A percentile compares a stretch with the other conserved stretches of the same genome.
Conservation (phyloP, 306 rosid genomes). For the Astragalus glycyphyllos region DNA sequence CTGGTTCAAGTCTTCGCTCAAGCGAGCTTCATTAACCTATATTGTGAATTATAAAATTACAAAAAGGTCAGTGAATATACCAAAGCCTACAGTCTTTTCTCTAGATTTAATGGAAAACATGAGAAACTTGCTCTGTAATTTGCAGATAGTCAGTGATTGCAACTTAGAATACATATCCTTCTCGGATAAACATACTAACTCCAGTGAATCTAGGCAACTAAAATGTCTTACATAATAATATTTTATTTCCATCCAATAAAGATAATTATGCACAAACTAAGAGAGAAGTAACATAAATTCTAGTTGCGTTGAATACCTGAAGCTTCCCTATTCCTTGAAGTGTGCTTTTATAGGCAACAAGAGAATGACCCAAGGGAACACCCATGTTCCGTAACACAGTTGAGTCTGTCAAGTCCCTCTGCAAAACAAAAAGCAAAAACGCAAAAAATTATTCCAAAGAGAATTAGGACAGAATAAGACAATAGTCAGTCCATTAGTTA, state of each 20-base stretch:
- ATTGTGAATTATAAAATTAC: slow-evolving; percentile 39
- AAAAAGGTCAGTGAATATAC: slow-evolving; percentile 5
- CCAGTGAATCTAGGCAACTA: slow-evolving; percentile 7
- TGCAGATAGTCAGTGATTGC: slow-evolving; percentile 31
- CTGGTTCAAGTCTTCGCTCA: slow-evolving; percentile 77
- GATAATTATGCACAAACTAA: slow-evolving; percentile 21
- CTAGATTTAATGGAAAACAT: slow-evolving; percentile 23
- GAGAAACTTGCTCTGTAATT: slow-evolving; percentile 5
- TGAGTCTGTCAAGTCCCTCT: slow-evolving; percentile 95
- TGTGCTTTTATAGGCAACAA: slow-evolving; percentile 84
- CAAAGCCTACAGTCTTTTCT: slow-evolving; percentile 6
- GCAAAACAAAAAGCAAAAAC: slow-evolving; percentile 28
- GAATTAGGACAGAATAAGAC: not conserved
- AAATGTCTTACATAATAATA: not conserved
- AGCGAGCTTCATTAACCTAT: slow-evolving; percentile 77
- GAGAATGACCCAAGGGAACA: slow-evolving; percentile 87
- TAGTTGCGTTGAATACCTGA: slow-evolving; percentile 61
- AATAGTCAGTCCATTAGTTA: not conserved
- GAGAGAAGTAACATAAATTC: slow-evolving; percentile 2
- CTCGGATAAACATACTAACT: slow-evolving; percentile 16
- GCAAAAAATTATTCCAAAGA: slow-evolving; percentile 23
- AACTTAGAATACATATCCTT: slow-evolving; percentile 20
- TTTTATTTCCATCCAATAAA: not conserved
- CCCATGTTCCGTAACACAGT: slow-evolving; percentile 93
- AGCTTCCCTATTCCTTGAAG: slow-evolving; percentile 87